Conservation (phyloP, 1,139 yeast species). For the Pneumocystis canis region DNA sequence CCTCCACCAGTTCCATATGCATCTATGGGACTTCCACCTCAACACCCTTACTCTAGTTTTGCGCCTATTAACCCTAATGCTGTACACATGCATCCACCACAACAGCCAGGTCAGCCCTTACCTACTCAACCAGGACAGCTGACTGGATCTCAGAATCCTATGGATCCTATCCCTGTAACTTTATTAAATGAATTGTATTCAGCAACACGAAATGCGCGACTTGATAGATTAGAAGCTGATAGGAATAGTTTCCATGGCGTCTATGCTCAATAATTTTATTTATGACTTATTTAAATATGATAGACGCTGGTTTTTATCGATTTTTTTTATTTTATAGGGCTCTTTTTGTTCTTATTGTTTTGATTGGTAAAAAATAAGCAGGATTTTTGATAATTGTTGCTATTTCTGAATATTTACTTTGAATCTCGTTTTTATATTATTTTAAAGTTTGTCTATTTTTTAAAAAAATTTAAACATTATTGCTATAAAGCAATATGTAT, state of each 20-base stretch:
- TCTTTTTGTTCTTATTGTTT: neutral
- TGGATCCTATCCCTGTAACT: constrained; percentile 28
- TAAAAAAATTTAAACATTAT: neutral
- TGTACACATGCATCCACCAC: constrained; percentile 21
- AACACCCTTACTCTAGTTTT: constrained; percentile 25
- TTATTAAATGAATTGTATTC: constrained; percentile 34
- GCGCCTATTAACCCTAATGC: constrained; percentile 27
- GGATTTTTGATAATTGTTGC: neutral
- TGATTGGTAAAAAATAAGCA: neutral
- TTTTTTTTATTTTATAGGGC: constrained; percentile 1
- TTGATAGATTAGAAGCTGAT: constrained; percentile 34
- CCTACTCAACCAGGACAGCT: constrained; percentile 13
- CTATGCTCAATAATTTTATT: constrained; percentile 24
- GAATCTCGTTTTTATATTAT: neutral
- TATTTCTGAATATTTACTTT: neutral
- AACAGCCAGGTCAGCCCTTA: constrained; percentile 4
- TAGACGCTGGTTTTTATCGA: neutral
- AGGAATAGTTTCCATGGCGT: constrained; percentile 32
- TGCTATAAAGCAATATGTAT: neutral
- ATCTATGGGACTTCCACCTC: constrained; percentile 24
- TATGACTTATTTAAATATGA: neutral
- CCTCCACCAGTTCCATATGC: constrained; percentile 27
- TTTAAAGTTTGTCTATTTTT: neutral
- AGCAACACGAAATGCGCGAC: constrained; percentile 36
- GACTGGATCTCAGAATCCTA: constrained; percentile 21